phyloP scores from a whole-genome alignment of 1,139 yeast genomes.

The Taiozyma sp. region DNA sequence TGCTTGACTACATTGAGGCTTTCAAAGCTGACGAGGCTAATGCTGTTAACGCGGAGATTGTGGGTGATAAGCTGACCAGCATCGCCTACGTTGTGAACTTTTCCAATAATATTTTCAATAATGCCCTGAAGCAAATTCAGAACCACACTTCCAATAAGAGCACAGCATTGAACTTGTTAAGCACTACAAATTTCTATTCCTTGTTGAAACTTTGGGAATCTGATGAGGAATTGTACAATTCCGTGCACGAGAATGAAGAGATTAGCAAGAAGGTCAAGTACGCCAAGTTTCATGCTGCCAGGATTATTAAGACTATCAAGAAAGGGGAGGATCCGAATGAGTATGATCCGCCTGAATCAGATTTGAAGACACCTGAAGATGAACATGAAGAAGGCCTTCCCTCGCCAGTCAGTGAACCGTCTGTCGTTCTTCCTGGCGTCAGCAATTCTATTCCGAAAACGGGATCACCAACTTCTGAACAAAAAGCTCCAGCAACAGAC shows the following conservation, averaged over 20 bases:
- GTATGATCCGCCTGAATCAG: slow-evolving; percentile 30
- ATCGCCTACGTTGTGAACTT: slow-evolving; percentile 57
- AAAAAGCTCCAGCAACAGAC: neutral
- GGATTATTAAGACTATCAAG: slow-evolving; percentile 44
- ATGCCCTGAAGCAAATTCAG: slow-evolving; percentile 42
- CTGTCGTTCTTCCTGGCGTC: slow-evolving; percentile 29
- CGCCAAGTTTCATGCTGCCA: slow-evolving; percentile 54
- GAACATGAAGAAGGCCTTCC: slow-evolving; percentile 3
- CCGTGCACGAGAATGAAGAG: slow-evolving; percentile 24
- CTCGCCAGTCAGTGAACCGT: neutral
- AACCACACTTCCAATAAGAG: slow-evolving; percentile 30
- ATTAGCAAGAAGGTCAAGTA: slow-evolving; percentile 41
- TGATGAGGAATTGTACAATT: slow-evolving; percentile 20
- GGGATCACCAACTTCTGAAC: slow-evolving; percentile 18
- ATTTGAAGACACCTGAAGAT: slow-evolving; percentile 4
- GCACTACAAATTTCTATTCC: slow-evolving; percentile 45
- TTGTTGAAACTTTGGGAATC: slow-evolving; percentile 40
- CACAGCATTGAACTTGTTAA: slow-evolving; percentile 45
- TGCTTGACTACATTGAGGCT: slow-evolving; percentile 63
- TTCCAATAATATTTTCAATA: slow-evolving; percentile 56
- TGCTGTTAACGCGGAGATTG: slow-evolving; percentile 28
- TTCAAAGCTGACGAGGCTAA: slow-evolving; percentile 37
- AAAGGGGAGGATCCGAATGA: slow-evolving; percentile 51
- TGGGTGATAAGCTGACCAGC: slow-evolving; percentile 54
- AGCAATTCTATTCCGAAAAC: slow-evolving; percentile 10